Evolutionary conservation across 192 early-diverging fungal genomes (phyloP), one percentile per base, ranked within the genome.

Genomic region (Entomortierella parvispora): DNA sequence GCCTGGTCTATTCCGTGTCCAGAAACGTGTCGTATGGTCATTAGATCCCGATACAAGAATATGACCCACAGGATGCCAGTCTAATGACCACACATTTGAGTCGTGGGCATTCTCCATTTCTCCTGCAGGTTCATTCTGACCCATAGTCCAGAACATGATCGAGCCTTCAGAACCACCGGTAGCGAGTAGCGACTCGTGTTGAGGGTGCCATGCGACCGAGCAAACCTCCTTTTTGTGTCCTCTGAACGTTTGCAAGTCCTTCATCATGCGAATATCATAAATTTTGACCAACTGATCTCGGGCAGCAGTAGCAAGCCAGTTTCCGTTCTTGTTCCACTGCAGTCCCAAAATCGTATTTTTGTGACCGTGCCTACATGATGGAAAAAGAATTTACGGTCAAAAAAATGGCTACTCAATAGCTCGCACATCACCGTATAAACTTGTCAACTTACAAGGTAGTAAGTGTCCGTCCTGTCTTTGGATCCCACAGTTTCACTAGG

Each of bases 31-130:
- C 0, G 95, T 93, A 60, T 97, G 93, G 72, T 99, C 98, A 64
- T 98, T 99, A 20, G 93, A 95, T 28, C 95, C 96, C 0, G 95
- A 92, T 0, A 94, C 95, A 23, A 99, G 82, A 8, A 98, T 88
- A 72, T 99, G 98, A 8, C 98, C 98, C 54, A 94, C 80, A 10
- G 98, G 98, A 80, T 99, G 96, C 94, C 95, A 99, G 64, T 96
- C 97, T 17, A 99, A 69, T 11, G 96, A 91, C 94, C 97, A 99
- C 31, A 98, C 89, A 47, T 93, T 90, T 23, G 90, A 92, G 22
- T 92, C 93, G 67, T 98, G 95, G 0, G 95, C 96, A 15, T 84
- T 88, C 46, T 94, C 93, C 62, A 96, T 65, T n/a, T 58, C 26
- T 76, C 68, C 61, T 2, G 61, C 71, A 15, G 65, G 68, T 48